Evolutionary conservation across 176 grass and related monocot species (phyloP), one percentile per base, ranked within the genome.

Genomic region (Avena insularis): DNA sequence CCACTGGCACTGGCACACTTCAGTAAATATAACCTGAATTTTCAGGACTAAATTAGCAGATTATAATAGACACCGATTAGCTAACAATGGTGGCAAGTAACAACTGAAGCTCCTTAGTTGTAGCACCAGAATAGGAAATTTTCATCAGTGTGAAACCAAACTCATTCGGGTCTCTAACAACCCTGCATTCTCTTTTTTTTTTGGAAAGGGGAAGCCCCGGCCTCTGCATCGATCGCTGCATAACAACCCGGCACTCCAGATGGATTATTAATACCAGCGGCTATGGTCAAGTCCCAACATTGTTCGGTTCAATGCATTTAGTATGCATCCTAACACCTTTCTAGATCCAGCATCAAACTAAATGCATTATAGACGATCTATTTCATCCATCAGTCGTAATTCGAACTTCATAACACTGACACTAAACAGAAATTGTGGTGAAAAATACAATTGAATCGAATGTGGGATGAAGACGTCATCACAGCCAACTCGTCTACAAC

Each of bases 21-120:
- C 47, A 23, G 79, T 54, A 23, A 6, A 49, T 20, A 75, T 5
- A 79, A 51, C 11, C 71, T 87, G 78, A 63, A 80, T 21, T 50
- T 82, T 82, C n/a, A 82, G 10, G 13, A 82, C 29, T 46, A 66
- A 8, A 7, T 55, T 45, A 65, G 56, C 14, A 20, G 27, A 82
- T 12, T 74, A 3, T 29, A 87, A 16, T 56, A 33, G 48, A 12
- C 11, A n/a, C 20, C 45, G 64, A 8, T 55, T 75, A 77, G 48
- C 23, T 75, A 84, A 84, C 31, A 54, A 7, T 21, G 75, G 16
- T 77, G 11, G 14, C 58, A 64, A 29, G 57, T 7, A 21, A 64
- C 9, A 43, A 53, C 43, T 4, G 5, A 76, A 83, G 56, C 4
- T 85, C 47, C 47, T 56, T 79, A 87, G 5, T 55, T 36, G 56